A percentile compares a stretch with the other conserved stretches of the same genome.
Conservation (phyloP, 2,329 filamentous ascomycete genomes). For the Tolypocladium tundrense region DNA sequence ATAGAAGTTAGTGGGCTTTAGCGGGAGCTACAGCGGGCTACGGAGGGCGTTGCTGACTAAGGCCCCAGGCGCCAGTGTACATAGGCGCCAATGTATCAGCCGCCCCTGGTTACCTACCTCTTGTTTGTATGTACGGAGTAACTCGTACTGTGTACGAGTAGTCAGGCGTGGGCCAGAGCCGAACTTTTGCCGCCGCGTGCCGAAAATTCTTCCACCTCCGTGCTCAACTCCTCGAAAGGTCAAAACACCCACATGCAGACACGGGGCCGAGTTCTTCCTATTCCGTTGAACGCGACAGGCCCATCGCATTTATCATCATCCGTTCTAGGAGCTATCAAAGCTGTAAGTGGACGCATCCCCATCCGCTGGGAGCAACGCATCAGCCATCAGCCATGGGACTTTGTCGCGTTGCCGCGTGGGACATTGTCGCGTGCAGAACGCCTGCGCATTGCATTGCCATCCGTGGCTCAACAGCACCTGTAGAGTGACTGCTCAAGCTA, state of each 20-base stretch:
- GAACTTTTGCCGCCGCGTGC: slow-evolving; percentile 6
- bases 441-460: slow-evolving; percentile 1
- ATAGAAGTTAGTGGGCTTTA: too few relatives aligned
- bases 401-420: not conserved
- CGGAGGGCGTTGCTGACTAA: too few relatives aligned
- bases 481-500: slow-evolving; percentile 6
- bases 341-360: slow-evolving; percentile 21
- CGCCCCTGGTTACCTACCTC: too few relatives aligned
- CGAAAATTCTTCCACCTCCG: slow-evolving; percentile 27
- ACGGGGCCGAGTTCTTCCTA: slow-evolving; percentile 35
- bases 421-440: slow-evolving; percentile 1
- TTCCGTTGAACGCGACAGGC: slow-evolving; percentile 29
- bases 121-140: too few relatives aligned
- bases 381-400: slow-evolving; percentile 4
- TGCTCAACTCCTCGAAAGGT: slow-evolving; percentile 12
- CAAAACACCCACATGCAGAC: slow-evolving; percentile 22
- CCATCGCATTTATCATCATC: slow-evolving; percentile 34
- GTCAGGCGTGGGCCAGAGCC: not conserved
- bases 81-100: too few relatives aligned
- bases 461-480: not conserved
- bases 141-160: too few relatives aligned
- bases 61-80: too few relatives aligned
- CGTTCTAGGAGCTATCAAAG: slow-evolving; percentile 19
- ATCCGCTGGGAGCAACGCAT: slow-evolving; percentile 1
- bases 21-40: too few relatives aligned